A percentile compares a stretch with the other conserved stretches of the same genome.
Evolutionary conservation across 371 early-diverging fungal species (phyloP).

Genomic region (Mortierella sp.): DNA sequence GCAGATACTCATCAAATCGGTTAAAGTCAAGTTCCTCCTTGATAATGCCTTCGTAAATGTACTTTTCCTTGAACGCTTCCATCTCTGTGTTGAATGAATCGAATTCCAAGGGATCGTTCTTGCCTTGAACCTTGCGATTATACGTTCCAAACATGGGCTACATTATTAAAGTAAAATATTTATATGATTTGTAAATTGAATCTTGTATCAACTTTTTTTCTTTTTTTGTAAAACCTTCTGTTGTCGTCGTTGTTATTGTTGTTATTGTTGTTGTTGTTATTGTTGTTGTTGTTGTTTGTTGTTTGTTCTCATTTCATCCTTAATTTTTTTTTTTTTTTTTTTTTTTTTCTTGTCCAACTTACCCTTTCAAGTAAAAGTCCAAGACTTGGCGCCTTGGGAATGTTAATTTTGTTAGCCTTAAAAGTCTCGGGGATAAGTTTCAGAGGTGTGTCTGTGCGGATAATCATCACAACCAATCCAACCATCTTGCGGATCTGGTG

Average conservation of each 20-base stretch:
- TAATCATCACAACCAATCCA: constrained; percentile 88
- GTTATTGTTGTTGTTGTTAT: not conserved
- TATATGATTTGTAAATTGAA: not conserved
- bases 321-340: no score
- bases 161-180: not conserved
- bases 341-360: no score
- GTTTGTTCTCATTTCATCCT: no score
- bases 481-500: constrained; percentile 99
- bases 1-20: constrained; percentile 54
- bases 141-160: constrained; percentile 77
- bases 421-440: constrained; percentile 76
- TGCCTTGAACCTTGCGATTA: constrained; percentile 64
- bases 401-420: constrained; percentile 79
- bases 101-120: constrained; percentile 62
- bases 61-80: constrained; percentile 84
- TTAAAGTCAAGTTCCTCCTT: constrained; percentile 74
- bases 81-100: constrained; percentile 71
- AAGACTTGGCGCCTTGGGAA: constrained; percentile 98
- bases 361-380: constrained; percentile 94
- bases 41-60: constrained; percentile 82
- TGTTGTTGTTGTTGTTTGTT: no score
- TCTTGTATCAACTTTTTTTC: no score
- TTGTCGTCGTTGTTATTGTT: not conserved
- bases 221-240: not conserved
- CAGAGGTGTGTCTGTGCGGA: constrained; percentile 79